A percentile compares a stretch with the other conserved stretches of the same genome.
Conservation (phyloP, 805 yeast genomes). For the Teunomyces tritomae region DNA sequence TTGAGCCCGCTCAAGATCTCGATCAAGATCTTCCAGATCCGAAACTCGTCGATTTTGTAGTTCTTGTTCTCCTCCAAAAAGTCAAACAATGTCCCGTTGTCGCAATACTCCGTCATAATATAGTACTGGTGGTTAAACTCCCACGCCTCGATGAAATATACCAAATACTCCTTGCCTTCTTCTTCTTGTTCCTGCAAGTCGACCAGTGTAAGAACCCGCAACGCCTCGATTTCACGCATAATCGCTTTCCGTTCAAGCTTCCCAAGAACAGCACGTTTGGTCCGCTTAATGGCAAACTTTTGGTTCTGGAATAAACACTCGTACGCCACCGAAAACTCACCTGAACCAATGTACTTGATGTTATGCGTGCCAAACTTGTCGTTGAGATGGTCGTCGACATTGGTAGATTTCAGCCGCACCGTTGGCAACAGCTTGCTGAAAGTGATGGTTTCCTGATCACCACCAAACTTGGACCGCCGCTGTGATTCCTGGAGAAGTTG, state of each 20-base stretch:
- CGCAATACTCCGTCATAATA: constrained; percentile 93
- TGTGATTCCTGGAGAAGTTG: constrained; percentile 4
- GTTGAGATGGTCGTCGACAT: constrained; percentile 44
- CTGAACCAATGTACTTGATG: constrained; percentile 72
- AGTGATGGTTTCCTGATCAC: background rate
- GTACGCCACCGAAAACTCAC: constrained; percentile 88
- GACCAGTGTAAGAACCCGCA: constrained; percentile 37
- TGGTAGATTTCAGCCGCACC: background rate
- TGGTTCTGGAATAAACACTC: constrained; percentile 67
- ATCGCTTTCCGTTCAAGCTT: constrained; percentile 57
- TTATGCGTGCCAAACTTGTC: constrained; percentile 52
- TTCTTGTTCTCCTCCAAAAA: constrained; percentile 74
- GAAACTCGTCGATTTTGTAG: constrained; percentile 87
- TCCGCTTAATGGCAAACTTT: constrained; percentile 84
- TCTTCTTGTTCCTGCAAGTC: constrained; percentile 40
- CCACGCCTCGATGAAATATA: constrained; percentile 84
- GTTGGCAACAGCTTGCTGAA: background rate
- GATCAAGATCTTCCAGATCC: constrained; percentile 93
- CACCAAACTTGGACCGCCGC: background rate
- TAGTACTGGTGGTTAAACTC: constrained; percentile 71
- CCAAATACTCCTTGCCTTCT: constrained; percentile 74
- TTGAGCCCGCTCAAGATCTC: constrained; percentile 78
- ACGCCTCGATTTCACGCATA: constrained; percentile 75
- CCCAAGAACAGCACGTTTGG: constrained; percentile 59
- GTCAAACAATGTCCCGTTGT: constrained; percentile 83